These are phyloP conservation scores for Pythium coloratum DNA, from an alignment of 352 stramenopile genomes.

Conservation along the genomic window DNA sequence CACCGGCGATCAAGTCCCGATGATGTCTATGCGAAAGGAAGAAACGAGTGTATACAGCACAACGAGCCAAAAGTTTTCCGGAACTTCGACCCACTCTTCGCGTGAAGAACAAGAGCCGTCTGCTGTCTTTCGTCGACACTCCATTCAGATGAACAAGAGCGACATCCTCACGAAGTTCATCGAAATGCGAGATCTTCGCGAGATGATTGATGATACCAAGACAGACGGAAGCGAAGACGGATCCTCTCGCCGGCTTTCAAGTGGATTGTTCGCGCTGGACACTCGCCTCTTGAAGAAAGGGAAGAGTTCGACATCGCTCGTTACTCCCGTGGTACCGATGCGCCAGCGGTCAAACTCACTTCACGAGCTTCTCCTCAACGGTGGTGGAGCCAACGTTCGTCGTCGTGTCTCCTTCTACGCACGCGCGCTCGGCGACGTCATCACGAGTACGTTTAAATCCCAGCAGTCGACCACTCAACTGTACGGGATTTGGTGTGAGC, in stretches of 20 bases:
- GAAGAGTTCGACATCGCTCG: neutral
- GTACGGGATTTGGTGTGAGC: constrained; percentile 35
- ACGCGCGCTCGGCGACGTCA: neutral
- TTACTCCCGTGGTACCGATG: neutral
- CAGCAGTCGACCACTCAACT: constrained; percentile 9
- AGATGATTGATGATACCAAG: neutral
- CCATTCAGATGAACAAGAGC: constrained; percentile 13
- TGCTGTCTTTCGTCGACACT: constrained; percentile 8
- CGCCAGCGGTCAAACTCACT: constrained; percentile 12
- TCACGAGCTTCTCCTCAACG: neutral
- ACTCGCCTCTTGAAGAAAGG: constrained; percentile 2
- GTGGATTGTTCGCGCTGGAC: neutral
- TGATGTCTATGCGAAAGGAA: neutral
- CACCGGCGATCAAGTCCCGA: neutral
- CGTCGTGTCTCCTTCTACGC: constrained; percentile 8
- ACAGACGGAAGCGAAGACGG: neutral
- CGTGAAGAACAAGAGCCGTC: neutral
- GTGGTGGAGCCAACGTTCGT: neutral
- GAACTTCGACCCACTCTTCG: constrained; percentile 5
- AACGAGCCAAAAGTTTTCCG: constrained; percentile 5
- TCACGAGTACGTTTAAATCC: constrained; percentile 12
- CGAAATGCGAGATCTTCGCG: neutral
- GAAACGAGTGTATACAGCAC: neutral
- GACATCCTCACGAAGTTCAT: constrained; percentile 10
- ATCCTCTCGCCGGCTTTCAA: neutral